These are phyloP conservation scores for Tolypocladium endophyticum DNA, from an alignment of 2,329 filamentous ascomycete species.

Conservation along the genomic window DNA sequence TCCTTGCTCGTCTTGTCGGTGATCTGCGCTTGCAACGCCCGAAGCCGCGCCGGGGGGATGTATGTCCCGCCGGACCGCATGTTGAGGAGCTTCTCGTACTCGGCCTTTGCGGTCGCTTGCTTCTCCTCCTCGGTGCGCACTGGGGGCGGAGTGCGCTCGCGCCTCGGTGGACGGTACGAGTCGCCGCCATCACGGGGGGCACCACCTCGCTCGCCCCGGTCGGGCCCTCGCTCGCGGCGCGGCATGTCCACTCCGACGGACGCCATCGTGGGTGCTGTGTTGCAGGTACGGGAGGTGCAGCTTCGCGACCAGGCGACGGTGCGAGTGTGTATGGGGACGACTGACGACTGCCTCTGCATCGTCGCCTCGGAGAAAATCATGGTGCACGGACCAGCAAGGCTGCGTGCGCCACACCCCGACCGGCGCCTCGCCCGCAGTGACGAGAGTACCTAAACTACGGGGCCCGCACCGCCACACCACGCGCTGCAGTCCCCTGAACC, in stretches of 20 bases:
- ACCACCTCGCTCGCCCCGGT: conserved; percentile 11
- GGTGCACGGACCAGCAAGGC: conserved; percentile 11
- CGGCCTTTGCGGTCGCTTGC: conserved; percentile 77
- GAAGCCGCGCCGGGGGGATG: conserved; percentile 82
- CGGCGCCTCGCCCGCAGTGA: not conserved
- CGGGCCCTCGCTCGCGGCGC: conserved; percentile 27
- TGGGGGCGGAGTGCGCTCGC: conserved; percentile 22
- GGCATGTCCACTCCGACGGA: conserved; percentile 32
- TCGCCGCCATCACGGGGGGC: conserved; percentile 33
- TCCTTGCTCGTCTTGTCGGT: conserved; percentile 94
- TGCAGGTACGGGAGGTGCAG: not conserved
- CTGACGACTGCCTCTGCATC: not conserved
- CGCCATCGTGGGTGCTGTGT: conserved; percentile 23
- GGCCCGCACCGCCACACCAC: not conserved
- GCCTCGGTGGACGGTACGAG: conserved; percentile 35
- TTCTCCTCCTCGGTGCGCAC: conserved; percentile 67
- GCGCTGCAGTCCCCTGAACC: conserved; percentile 1
- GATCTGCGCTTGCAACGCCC: conserved; percentile 90
- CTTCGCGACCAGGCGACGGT: not conserved
- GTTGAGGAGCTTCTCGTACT: conserved; percentile 84
- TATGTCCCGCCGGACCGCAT: conserved; percentile 95
- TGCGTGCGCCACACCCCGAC: not conserved
- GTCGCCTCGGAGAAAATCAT: conserved; percentile 10
- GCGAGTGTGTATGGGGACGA: not conserved
- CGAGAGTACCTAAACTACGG: too few relatives aligned